These are phyloP conservation scores for Candida nanaspora DNA, from an alignment of 805 yeast species.

Conservation along the genomic window DNA sequence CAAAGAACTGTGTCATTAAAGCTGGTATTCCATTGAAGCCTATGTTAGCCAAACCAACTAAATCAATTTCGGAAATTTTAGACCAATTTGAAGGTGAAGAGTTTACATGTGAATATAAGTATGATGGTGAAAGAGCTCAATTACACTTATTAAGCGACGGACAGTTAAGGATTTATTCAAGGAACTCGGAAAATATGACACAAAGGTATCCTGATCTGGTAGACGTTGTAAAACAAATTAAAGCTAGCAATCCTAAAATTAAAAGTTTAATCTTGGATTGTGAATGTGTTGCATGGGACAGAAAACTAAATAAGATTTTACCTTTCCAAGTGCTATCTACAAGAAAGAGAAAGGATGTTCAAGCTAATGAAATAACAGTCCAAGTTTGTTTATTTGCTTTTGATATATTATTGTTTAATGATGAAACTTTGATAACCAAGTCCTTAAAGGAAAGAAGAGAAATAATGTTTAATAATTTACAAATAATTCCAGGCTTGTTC, in stretches of 20 bases:
- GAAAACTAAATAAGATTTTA: constrained; percentile 64
- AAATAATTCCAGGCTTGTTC: constrained; percentile 66
- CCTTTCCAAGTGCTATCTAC: constrained; percentile 94
- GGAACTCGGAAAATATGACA: constrained; percentile 97
- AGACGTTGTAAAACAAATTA: constrained; percentile 49
- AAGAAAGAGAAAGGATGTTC: constrained; percentile 89
- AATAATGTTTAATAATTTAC: constrained; percentile 48
- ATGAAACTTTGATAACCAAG: constrained; percentile 57
- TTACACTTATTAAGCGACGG: constrained; percentile 70
- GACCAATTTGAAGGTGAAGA: constrained; percentile 79
- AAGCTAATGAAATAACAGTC: constrained; percentile 79
- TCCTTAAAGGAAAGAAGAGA: constrained; percentile 67
- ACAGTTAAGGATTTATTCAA: constrained; percentile 69
- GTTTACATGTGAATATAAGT: constrained; percentile 94
- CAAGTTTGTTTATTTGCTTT: constrained; percentile 90
- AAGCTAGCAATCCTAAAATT: constrained; percentile 24
- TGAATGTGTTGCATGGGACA: constrained; percentile 98
- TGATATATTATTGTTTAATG: constrained; percentile 74
- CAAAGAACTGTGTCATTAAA: constrained; percentile 62
- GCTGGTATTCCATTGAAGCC: constrained; percentile 97
- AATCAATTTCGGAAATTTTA: constrained; percentile 83
- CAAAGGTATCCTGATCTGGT: constrained; percentile 89
- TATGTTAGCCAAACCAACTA: constrained; percentile 97
- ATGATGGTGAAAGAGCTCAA: constrained; percentile 98
- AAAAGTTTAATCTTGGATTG: constrained; percentile 77